Evolutionary conservation across 495 filamentous ascomycete genomes (phyloP).

Genomic region (Darksidea phi): DNA sequence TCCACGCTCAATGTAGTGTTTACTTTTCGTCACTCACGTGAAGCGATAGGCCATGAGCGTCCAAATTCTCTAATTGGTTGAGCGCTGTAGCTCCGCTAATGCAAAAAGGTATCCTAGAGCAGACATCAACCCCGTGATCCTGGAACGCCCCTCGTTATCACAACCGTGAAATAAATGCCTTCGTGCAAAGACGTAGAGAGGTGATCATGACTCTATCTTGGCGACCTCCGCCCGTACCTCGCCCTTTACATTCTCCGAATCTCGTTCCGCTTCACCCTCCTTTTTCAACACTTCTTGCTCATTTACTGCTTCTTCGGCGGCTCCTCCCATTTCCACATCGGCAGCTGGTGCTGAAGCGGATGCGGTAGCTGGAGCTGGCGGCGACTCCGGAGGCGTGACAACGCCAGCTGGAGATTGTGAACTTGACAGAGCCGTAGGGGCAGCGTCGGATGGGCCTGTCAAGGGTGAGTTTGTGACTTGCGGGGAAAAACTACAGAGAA

Average conservation of each 20-base stretch:
- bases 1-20: too few species aligned
- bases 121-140: too few species aligned
- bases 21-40: too few species aligned
- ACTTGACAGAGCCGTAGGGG: not conserved
- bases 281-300: constrained; percentile 3
- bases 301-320: not conserved
- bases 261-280: constrained; percentile 22
- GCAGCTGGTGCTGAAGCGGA: not conserved
- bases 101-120: too few species aligned
- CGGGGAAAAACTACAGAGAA: not conserved
- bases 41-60: too few species aligned
- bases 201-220: not conserved
- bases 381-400: constrained; percentile 34
- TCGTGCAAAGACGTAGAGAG: too few species aligned
- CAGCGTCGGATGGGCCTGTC: constrained; percentile 8
- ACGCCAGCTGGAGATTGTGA: constrained; percentile 22
- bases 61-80: too few species aligned
- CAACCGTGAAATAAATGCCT: too few species aligned
- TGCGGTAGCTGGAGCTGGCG: constrained; percentile 11
- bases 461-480: not conserved
- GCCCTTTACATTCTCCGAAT: constrained; percentile 13
- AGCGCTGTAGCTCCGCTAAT: too few species aligned
- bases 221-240: constrained; percentile 16
- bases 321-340: constrained; percentile 28
- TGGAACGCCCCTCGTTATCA: too few species aligned